Evolutionary conservation across 2,329 filamentous ascomycete genomes (phyloP), one percentile per base, ranked within the genome.

Genomic region (Exophiala lecanii-corni): DNA sequence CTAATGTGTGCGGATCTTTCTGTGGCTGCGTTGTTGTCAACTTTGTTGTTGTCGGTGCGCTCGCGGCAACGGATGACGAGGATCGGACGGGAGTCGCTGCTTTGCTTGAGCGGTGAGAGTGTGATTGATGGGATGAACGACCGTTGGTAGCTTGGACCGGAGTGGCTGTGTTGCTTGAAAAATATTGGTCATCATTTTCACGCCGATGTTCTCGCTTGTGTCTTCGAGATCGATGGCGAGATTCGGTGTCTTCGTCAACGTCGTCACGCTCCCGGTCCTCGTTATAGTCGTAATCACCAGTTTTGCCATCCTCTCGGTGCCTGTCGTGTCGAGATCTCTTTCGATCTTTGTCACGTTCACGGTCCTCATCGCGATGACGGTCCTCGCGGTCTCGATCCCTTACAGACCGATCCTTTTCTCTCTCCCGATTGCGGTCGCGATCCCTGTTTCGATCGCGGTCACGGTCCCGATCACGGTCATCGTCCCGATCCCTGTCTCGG

Each of bases 1-100:
- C 86, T 39, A 84, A 74, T 30, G 84, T 87, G 59, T 87, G 58
- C 71, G 79, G 55, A 75, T 89, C 79, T 25, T 51, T 55, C 20
- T 55, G 53, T n/a, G 39, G 30, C n/a, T n/a, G n/a, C n/a, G n/a
- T n/a, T n/a, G n/a, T n/a, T n/a, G n/a, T n/a, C n/a, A n/a, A n/a
- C n/a, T n/a, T n/a, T 13, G 36, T 36, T 9, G 42, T 23, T 13
- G 39, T 21, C 13, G 36, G 25, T 17, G 42, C 15, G 4, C 31
- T 3, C 16, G 12, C 13, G 3, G 31, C 19, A 20, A 15, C 17
- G 13, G 15, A 10, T 10, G 40, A 28, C 6, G 23, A 13, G 15
- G 38, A 17, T 16, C 49, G 45, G 6, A 39, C 37, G 9, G 45
- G 40, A 10, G 50, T 52, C 17, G 19, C 31, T 7, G 47, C 35